Base-by-base conservation (phyloP, 176 grass and related monocot genomes). In the Leersia perrieri region DNA sequence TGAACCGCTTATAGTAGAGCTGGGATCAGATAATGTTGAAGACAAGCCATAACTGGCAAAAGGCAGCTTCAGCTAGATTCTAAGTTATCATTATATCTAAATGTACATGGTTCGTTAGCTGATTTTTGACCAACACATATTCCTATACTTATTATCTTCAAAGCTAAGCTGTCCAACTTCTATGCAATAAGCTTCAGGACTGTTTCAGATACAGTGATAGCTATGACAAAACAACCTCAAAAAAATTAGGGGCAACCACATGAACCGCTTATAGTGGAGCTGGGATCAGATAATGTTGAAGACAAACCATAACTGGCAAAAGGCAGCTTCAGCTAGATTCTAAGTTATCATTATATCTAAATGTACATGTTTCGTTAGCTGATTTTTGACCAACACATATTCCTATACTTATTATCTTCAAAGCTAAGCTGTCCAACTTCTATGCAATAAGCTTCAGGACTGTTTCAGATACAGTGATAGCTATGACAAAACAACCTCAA, bases 131-230 rank as follows among this genome's bases (percentile, higher is more conserved):
- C 13, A 68, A 60, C 23, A 45, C 12, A 47, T 33, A 67, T 6
- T 7, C 14, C 45, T 49, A 15, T 51, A 29, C 1, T 42, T 53
- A 64, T 45, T 39, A 39, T 70, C n/a, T 72, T 68, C 3, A 62
- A 76, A 60, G 47, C 31, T 47, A 53, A 9, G 18, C 55, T 51
- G n/a, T 72, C 30, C 0, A 31, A 3, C 28, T 73, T 51, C 9
- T 72, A 72, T 3, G 15, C 15, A 33, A 33, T 1, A 66, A 65
- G 45, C 26, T 16, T 72, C 28, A 0, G 4, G 42, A 11, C 41
- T 34, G 25, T 66, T 66, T 39, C 32, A 63, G 69, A 78, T 18
- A 76, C 28, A 75, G 20, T 39, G 22, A 69, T 70, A 77, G 39
- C 45, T 53, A 10, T 22, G 38, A 30, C 40, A 31, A 62, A 69